phyloP scores from a whole-genome alignment of 345 rosid genomes.

The Gossypium australe region DNA sequence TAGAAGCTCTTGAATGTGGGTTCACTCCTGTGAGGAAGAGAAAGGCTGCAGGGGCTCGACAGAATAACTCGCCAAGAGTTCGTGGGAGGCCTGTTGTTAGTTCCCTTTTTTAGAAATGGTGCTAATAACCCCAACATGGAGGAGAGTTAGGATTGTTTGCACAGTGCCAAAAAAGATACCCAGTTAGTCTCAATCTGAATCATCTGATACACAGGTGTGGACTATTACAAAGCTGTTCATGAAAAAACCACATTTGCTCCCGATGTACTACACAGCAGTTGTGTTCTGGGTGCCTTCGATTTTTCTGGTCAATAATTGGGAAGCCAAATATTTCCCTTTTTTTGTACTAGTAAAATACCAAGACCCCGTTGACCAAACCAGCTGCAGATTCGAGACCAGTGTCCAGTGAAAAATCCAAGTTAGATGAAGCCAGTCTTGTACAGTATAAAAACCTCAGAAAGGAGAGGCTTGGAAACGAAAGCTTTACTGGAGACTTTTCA shows the following conservation, averaged over 20 bases:
- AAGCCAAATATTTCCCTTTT: neutral
- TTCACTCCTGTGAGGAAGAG: constrained; percentile 33
- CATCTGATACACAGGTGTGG: neutral
- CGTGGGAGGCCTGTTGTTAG: constrained; percentile 26
- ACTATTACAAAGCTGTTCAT: neutral
- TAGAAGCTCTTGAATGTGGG: constrained; percentile 49
- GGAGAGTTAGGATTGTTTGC: constrained; percentile 6
- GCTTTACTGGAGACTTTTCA: neutral
- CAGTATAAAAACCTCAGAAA: no score
- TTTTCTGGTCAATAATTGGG: neutral
- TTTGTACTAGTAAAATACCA: no score
- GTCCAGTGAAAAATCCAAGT: neutral
- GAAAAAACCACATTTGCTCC: neutral
- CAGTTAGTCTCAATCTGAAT: constrained; percentile 12
- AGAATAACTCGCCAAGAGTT: constrained; percentile 25
- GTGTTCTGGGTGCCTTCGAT: neutral
- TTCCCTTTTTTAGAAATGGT: constrained; percentile 23
- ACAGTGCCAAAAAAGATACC: constrained; percentile 6
- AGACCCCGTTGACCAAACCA: no score
- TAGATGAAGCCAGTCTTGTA: neutral
- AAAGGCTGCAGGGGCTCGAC: constrained; percentile 24
- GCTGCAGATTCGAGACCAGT: neutral
- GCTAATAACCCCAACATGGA: constrained; percentile 20
- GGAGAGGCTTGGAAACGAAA: neutral
- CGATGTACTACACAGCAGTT: neutral